Base-by-base conservation (phyloP, 2,329 filamentous ascomycete species). In the Exutisphaerella laricina region DNA sequence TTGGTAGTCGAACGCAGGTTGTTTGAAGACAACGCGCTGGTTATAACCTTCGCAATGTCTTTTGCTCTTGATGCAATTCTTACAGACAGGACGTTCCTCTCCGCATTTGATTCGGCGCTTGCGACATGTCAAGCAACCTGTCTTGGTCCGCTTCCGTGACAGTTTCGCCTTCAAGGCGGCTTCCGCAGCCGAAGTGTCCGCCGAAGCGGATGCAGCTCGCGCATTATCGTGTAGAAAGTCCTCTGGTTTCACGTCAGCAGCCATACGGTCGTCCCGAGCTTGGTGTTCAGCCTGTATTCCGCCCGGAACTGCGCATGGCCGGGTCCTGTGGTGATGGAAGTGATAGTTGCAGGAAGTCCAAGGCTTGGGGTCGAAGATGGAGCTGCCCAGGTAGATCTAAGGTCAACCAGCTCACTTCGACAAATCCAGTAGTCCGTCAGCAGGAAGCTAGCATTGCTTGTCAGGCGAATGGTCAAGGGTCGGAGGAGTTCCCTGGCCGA, bases 71-170 rank as follows among this genome's bases (percentile, higher is more conserved):
- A 85, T 80, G 67, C 87, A 94, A 60, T 94, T 94, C 58, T 76
- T 80, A 66, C 87, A 92, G 20, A 77, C 84, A 18, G 87, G 87
- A 37, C 84, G 78, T 58, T 88, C 86, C 64, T 97, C 92, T 49
- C 92, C 92, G 65, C 92, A 98, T 68, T 97, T 98, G 67, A 98
- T 97, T 12, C 92, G 85, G 40, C 92, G 83, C 67, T 86, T 90
- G 51, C 92, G 84, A 68, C 92, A 98, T 45, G 92, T 96, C 48
- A 95, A 68, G 63, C 89, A 96, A 10, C 89, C 89, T 2, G 89
- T 95, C 69, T 96, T 96, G 39, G 89, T 95, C 57, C 89, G 75
- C 63, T 82, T 87, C 16, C 64, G 55, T 8, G 57, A 58, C 20
- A 62, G 43, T 38, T 54, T 58, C 21, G 58, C 58, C 33, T 56